Conservation (phyloP, 1,284 basidiomycete genomes). For the Omphalotus olearius region DNA sequence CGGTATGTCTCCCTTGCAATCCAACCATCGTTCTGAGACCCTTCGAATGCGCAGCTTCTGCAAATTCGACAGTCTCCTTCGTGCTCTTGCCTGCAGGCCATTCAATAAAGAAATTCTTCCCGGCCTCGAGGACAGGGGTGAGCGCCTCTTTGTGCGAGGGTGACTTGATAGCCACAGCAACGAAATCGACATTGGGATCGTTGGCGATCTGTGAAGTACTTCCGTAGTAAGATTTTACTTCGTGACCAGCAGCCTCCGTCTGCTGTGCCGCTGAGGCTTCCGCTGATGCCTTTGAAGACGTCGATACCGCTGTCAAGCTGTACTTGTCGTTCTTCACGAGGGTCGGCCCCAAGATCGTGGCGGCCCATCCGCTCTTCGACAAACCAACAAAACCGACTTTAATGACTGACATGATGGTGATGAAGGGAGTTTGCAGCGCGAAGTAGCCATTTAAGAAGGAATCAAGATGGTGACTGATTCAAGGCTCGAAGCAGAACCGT, state of each 20-base stretch:
- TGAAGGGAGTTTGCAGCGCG: too few relatives aligned
- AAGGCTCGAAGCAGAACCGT: too few relatives aligned
- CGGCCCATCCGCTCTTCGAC: not conserved
- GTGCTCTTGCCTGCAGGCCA: conserved; percentile 32
- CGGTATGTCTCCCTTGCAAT: conserved; percentile 26
- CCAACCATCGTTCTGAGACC: conserved; percentile 30
- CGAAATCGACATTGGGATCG: conserved; percentile 32
- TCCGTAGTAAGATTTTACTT: conserved; percentile 27
- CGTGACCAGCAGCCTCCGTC: conserved; percentile 15
- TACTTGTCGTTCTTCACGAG: conserved; percentile 15
- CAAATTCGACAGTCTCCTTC: conserved; percentile 27
- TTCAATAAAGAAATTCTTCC: conserved; percentile 35
- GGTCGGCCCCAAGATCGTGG: not conserved
- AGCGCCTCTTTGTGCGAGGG: conserved; percentile 24
- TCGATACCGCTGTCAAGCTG: conserved; percentile 24
- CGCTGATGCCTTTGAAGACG: conserved; percentile 25
- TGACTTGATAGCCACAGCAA: conserved; percentile 30
- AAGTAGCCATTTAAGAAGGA: too few relatives aligned
- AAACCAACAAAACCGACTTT: conserved; percentile 4
- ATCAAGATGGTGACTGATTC: too few relatives aligned
- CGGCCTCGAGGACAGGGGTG: conserved; percentile 28
- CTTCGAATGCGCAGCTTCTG: conserved; percentile 25
- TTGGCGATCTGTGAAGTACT: conserved; percentile 23
- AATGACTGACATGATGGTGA: not conserved
- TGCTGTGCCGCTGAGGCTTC: conserved; percentile 23